These are phyloP conservation scores for Histomonas meleagridis DNA, from an alignment of 208 protist species.

Conservation along the genomic window DNA sequence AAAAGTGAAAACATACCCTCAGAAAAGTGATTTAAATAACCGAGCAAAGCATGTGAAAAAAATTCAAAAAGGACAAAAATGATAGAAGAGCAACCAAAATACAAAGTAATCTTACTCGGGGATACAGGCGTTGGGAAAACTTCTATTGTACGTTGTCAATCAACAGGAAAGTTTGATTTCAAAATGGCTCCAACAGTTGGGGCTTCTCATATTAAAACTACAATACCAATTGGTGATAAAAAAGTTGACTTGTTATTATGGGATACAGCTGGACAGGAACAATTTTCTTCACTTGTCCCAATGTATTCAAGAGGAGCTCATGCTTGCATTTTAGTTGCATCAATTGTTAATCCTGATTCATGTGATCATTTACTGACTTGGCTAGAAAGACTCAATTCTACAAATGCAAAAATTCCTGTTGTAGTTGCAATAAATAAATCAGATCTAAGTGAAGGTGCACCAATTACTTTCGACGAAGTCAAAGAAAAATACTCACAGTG, in stretches of 20 bases:
- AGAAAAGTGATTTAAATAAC: too few species aligned
- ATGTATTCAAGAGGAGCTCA: conserved; percentile 7
- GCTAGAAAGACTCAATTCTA: not conserved
- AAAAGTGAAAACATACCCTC: too few species aligned
- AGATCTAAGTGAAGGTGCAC: not conserved
- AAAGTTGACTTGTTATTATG: not conserved
- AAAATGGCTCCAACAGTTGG: not conserved
- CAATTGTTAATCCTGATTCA: not conserved
- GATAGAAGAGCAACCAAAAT: too few species aligned
- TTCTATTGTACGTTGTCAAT: not conserved
- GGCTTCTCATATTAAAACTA: not conserved
- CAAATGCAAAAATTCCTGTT: not conserved
- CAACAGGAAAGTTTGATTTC: not conserved
- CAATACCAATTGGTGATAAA: not conserved
- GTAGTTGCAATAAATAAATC: conserved; percentile 10
- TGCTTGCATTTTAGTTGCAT: conserved; percentile 2
- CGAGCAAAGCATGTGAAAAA: too few species aligned
- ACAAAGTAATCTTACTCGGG: not conserved
- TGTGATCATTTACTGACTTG: not conserved
- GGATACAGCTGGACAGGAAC: conserved; percentile 28
- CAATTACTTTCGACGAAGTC: not conserved
- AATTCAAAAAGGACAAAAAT: too few species aligned
- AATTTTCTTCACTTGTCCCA: not conserved
- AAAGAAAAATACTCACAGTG: not conserved
- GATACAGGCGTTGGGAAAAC: conserved; percentile 30